A percentile compares a stretch with the other conserved stretches of the same genome.
Conservation (phyloP, 208 protist species). For the Phytomonas sp. region DNA sequence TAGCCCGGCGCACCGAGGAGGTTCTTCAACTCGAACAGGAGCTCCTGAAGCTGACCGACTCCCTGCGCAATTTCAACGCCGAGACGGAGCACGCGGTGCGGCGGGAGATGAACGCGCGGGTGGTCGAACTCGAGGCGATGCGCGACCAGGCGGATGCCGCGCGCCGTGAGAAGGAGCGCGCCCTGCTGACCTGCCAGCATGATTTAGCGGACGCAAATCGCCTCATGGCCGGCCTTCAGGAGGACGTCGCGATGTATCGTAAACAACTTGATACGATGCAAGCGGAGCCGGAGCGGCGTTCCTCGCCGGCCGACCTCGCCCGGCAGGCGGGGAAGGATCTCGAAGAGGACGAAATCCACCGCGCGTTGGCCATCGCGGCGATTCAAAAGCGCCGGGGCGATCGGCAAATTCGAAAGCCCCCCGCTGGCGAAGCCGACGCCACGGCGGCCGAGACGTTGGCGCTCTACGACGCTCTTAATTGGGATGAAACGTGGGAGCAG, state of each 20-base stretch:
- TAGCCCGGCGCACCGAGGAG: constrained; percentile 39
- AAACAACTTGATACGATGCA: constrained; percentile 38
- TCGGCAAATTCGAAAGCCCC: neutral
- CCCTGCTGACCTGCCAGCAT: constrained; percentile 35
- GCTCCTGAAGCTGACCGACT: constrained; percentile 46
- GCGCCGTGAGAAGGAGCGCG: constrained; percentile 49
- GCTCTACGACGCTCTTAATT: constrained; percentile 59
- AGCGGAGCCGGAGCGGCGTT: constrained; percentile 28
- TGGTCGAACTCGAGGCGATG: constrained; percentile 61
- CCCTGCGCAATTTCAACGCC: constrained; percentile 62
- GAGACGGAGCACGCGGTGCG: constrained; percentile 77
- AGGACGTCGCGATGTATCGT: constrained; percentile 43
- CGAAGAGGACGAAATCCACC: constrained; percentile 56
- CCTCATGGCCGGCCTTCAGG: constrained; percentile 24
- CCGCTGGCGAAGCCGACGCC: neutral
- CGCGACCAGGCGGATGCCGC: constrained; percentile 53
- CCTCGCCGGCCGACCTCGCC: constrained; percentile 27
- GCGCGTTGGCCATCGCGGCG: constrained; percentile 58
- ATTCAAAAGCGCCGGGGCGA: constrained; percentile 22
- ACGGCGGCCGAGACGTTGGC: constrained; percentile 34
- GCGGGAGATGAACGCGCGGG: constrained; percentile 50
- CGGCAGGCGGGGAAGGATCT: constrained; percentile 38
- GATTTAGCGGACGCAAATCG: constrained; percentile 42
- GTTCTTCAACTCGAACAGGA: constrained; percentile 48
- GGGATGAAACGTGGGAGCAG: constrained; percentile 74